Evolutionary conservation across 805 yeast genomes (phyloP).

Genomic region (Ogataea nitratoaversa): DNA sequence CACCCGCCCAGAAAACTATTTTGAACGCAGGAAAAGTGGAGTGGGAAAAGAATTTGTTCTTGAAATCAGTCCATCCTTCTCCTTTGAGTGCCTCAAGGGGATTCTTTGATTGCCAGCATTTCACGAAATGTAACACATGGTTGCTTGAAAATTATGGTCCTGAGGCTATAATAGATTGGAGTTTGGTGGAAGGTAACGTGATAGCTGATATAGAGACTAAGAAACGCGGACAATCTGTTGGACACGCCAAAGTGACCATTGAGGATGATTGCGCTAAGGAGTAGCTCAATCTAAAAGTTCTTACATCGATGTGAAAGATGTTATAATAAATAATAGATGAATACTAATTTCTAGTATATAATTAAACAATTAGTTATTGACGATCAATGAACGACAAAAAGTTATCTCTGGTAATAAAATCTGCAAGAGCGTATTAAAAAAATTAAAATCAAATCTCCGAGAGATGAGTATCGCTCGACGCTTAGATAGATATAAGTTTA

Average conservation of each 20-base stretch:
- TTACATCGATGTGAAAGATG: no score
- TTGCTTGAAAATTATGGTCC: constrained; percentile 39
- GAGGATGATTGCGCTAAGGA: no score
- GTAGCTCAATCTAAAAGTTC: no score
- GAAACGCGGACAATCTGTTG: background rate
- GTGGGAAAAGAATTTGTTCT: constrained; percentile 40
- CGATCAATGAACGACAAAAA: no score
- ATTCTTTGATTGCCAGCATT: constrained; percentile 75
- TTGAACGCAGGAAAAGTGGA: constrained; percentile 26
- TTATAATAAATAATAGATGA: no score
- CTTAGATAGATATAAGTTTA: no score
- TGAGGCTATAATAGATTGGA: constrained; percentile 25
- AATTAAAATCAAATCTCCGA: no score
- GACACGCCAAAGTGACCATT: background rate
- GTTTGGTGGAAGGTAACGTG: constrained; percentile 4
- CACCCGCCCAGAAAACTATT: constrained; percentile 39
- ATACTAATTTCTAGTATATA: no score
- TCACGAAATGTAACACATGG: constrained; percentile 76
- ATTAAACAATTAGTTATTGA: no score
- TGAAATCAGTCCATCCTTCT: constrained; percentile 87
- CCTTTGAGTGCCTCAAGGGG: constrained; percentile 90
- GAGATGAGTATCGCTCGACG: no score
- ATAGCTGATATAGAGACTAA: background rate
- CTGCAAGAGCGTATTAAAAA: no score
- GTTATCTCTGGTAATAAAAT: no score